phyloP scores from a whole-genome alignment of 140 eudicot genomes.

The Cichorium intybus region DNA sequence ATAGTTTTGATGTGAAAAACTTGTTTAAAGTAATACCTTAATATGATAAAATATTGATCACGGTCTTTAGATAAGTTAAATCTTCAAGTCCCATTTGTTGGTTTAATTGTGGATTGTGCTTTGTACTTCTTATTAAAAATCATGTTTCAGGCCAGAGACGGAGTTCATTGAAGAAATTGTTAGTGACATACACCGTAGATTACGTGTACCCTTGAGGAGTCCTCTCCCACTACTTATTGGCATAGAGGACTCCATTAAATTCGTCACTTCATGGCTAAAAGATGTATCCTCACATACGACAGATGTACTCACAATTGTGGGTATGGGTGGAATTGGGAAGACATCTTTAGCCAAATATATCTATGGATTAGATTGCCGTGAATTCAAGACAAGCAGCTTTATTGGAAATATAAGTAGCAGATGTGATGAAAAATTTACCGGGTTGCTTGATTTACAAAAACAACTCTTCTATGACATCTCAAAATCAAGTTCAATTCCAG shows the following conservation, averaged over 20 bases:
- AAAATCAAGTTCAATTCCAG: background rate
- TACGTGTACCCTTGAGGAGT: no score
- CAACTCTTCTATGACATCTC: slow-evolving; percentile 15
- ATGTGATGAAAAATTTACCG: background rate
- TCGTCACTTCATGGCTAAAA: slow-evolving; percentile 29
- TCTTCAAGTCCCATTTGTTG: no score
- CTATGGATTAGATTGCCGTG: background rate
- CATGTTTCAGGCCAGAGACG: slow-evolving; percentile 15
- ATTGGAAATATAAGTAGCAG: slow-evolving; percentile 9
- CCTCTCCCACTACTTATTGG: no score
- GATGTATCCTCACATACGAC: slow-evolving; percentile 1
- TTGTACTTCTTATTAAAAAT: background rate
- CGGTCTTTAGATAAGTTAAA: no score
- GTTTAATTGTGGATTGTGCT: no score
- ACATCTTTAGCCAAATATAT: slow-evolving; percentile 25
- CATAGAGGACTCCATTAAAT: no score
- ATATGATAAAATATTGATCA: no score
- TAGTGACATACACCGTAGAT: no score
- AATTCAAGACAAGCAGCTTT: slow-evolving; percentile 20
- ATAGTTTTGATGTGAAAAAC: no score
- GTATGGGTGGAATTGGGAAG: no score
- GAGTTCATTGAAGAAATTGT: no score
- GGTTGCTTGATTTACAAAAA: slow-evolving; percentile 16
- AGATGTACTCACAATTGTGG: slow-evolving; percentile 18
- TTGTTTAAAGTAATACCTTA: no score